Base-by-base conservation (phyloP, 768 basidiomycete species). In the Leccinum rimulosum region DNA sequence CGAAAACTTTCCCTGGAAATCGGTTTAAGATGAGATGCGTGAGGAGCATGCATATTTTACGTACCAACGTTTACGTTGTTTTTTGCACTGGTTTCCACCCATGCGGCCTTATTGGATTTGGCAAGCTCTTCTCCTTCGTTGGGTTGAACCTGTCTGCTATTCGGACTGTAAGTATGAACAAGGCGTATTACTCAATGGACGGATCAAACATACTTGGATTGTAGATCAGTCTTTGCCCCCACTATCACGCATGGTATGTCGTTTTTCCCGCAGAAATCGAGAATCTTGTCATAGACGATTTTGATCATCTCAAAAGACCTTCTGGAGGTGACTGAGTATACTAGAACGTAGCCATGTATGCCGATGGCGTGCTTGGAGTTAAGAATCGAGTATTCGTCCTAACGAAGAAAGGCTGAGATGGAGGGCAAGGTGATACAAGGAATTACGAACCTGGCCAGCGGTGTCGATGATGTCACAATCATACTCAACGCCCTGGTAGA, bases 381-480 rank as follows among this genome's bases (percentile, higher is more conserved):
- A 63, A 99, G 84, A 58, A 95, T 91, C 19, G 93, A 91, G 77
- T 91, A 98, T 74, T 99, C 96, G 70, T 98, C 96, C 94, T 66
- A 52, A 38, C 12, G 28, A 10, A 15, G 51, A 57, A 58, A 28
- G 30, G 53, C 50, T 59, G 27, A 51, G 60, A 62, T 36, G 58
- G 45, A 25, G 48, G 51, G 10, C 27, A 19, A 60, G 7, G 36
- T 36, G 58, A 47, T 45, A 14, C 15, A 30, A 56, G 9, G 47
- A 45, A 55, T 6, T 43, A 71, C 84, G 64, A 57, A 93, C 95
- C 85, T 98, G 96, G 30, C 96, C 96, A 53, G 96, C 96, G 63
- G 94, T 96, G 74, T 98, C 96, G 67, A 98, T 93, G 77, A 98
- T 95, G 76, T 96, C 94, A 76, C 95, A 95, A 61, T 94, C 89